phyloP scores from a whole-genome alignment of 1,139 yeast species.

The Saccharomyces hybrid region DNA sequence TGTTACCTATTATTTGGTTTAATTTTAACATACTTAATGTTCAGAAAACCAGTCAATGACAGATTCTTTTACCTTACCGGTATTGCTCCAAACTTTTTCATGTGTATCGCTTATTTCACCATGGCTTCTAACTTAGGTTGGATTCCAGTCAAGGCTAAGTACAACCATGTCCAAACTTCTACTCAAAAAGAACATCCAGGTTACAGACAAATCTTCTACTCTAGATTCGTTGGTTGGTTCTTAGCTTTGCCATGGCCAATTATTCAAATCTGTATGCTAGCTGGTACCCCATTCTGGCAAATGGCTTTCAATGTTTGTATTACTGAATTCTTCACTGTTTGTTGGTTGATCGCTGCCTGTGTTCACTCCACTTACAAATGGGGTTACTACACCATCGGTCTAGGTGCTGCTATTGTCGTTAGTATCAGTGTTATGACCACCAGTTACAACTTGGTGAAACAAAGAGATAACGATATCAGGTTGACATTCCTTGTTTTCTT shows the following conservation, averaged over 20 bases:
- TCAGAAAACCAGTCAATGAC: conserved; percentile 15
- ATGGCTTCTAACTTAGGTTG: conserved; percentile 65
- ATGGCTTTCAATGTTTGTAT: conserved; percentile 38
- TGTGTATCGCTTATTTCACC: conserved; percentile 52
- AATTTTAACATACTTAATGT: conserved; percentile 49
- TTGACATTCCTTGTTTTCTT: conserved; percentile 19
- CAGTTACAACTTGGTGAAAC: conserved; percentile 20
- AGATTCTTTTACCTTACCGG: conserved; percentile 25
- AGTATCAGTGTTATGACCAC: conserved; percentile 24
- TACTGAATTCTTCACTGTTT: conserved; percentile 45
- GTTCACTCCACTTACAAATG: conserved; percentile 55
- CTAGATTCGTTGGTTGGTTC: conserved; percentile 63
- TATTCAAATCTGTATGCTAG: conserved; percentile 41
- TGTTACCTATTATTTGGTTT: conserved; percentile 15
- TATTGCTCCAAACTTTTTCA: conserved; percentile 39
- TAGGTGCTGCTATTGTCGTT: conserved; percentile 25
- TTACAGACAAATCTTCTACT: conserved; percentile 57
- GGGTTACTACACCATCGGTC: conserved; percentile 38
- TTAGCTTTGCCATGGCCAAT: conserved; percentile 51
- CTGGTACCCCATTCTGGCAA: conserved; percentile 37
- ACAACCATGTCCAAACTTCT: conserved; percentile 42
- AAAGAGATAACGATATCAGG: conserved; percentile 14
- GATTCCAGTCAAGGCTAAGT: conserved; percentile 48
- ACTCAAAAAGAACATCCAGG: conserved; percentile 33
- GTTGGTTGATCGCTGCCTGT: conserved; percentile 47